These are phyloP conservation scores for Pseudogymnoascus sp. DNA, from an alignment of 2,329 filamentous ascomycete species.

Conservation along the genomic window DNA sequence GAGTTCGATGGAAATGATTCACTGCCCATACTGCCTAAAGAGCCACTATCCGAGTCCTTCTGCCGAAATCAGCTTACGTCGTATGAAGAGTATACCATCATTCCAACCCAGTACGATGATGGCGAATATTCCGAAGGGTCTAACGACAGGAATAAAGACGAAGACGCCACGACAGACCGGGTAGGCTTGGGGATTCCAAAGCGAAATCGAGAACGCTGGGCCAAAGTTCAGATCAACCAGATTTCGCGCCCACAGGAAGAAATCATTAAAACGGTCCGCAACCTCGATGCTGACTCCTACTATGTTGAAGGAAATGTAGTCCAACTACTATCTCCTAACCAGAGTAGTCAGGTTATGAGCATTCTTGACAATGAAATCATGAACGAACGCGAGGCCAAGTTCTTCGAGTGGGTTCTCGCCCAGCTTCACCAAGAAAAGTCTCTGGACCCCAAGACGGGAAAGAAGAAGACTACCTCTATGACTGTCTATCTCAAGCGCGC, in stretches of 20 bases:
- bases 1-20: neutral
- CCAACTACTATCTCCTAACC: slow-evolving; percentile 17
- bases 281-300: slow-evolving; percentile 18
- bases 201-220: slow-evolving; percentile 21
- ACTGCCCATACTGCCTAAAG: neutral
- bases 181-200: slow-evolving; percentile 13
- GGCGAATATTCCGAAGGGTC: neutral
- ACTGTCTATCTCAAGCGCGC: slow-evolving; percentile 23
- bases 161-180: neutral
- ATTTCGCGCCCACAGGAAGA: slow-evolving; percentile 22
- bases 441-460: slow-evolving; percentile 2
- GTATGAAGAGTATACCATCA: slow-evolving; percentile 20
- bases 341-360: slow-evolving; percentile 22
- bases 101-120: neutral
- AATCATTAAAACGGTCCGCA: slow-evolving; percentile 20
- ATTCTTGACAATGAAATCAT: slow-evolving; percentile 21
- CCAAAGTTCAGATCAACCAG: slow-evolving; percentile 13
- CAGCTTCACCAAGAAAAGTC: slow-evolving; percentile 20
- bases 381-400: slow-evolving; percentile 16
- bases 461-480: slow-evolving; percentile 21
- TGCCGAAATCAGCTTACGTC: slow-evolving; percentile 22
- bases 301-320: slow-evolving; percentile 23
- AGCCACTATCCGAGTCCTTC: slow-evolving; percentile 20
- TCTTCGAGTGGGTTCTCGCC: slow-evolving; percentile 24
- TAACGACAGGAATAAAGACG: neutral